Evolutionary conservation across 768 basidiomycete species (phyloP).

Genomic region (Coprinopsis marcescibilis): DNA sequence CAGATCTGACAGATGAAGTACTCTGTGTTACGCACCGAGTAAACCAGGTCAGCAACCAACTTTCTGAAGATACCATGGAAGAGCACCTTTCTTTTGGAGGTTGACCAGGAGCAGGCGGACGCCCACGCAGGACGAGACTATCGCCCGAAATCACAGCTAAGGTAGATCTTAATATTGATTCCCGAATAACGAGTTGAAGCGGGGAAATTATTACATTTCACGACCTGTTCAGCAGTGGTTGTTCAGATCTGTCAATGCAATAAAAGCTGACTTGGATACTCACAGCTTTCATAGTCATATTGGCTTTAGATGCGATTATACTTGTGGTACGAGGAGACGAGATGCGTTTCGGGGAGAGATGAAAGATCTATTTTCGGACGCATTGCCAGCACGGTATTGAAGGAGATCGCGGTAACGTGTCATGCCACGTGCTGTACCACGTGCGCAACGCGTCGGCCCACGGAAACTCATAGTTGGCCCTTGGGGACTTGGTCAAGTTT

Average conservation of each 20-base stretch:
- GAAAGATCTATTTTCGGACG: slow-evolving; percentile 5
- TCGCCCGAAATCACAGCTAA: slow-evolving; percentile 88
- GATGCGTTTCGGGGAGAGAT: slow-evolving; percentile 1
- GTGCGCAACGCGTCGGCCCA: slow-evolving; percentile 1
- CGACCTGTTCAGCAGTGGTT: slow-evolving; percentile 33
- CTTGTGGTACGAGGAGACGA: background rate
- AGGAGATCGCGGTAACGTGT: slow-evolving; percentile 1
- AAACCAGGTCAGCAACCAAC: background rate
- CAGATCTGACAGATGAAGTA: slow-evolving; percentile 87
- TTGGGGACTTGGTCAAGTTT: too few species aligned
- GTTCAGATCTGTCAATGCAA: background rate
- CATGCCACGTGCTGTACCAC: slow-evolving; percentile 6
- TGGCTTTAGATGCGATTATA: too few species aligned
- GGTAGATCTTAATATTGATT: slow-evolving; percentile 18
- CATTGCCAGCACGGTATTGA: slow-evolving; percentile 7
- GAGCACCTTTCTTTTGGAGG: slow-evolving; percentile 86
- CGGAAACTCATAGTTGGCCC: background rate
- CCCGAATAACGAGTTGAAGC: slow-evolving; percentile 14
- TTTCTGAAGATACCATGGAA: too few species aligned
- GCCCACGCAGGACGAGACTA: slow-evolving; percentile 77
- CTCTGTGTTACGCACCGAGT: too few species aligned
- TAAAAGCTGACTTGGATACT: slow-evolving; percentile 19
- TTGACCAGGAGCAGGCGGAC: slow-evolving; percentile 75
- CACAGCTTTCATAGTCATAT: slow-evolving; percentile 77
- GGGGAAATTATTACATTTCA: slow-evolving; percentile 45